phyloP scores from a whole-genome alignment of 2,329 filamentous ascomycete genomes.

The Fusarium torulosum region DNA sequence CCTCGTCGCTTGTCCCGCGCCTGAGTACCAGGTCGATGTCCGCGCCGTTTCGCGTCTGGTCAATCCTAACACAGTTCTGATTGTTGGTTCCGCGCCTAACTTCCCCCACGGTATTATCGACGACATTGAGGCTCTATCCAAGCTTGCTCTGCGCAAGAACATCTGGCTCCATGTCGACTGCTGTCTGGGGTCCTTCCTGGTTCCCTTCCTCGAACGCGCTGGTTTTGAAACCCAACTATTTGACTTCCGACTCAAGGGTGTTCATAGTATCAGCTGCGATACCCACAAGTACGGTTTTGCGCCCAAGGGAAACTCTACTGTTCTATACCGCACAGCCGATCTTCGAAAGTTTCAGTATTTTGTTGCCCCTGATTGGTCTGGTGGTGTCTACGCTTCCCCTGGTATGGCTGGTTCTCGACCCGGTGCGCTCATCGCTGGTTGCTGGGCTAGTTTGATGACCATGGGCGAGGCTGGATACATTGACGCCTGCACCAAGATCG shows the following conservation, averaged over 20 bases:
- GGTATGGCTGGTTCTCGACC: conserved; percentile 92
- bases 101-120: conserved; percentile 99
- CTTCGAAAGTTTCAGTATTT: conserved; percentile 96
- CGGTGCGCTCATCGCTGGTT: conserved; percentile 93
- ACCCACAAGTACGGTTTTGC: conserved; percentile 99
- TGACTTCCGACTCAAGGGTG: conserved; percentile 93
- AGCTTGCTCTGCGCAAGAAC: conserved; percentile 81
- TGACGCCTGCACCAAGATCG: conserved; percentile 86
- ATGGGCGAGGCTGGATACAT: conserved; percentile 91
- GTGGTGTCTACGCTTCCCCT: conserved; percentile 94
- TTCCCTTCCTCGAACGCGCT: conserved; percentile 92
- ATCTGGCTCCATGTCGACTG: conserved; percentile 96
- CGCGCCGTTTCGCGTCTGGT: conserved; percentile 83
- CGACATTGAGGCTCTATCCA: conserved; percentile 87
- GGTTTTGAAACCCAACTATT: conserved; percentile 91
- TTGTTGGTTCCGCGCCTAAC: conserved; percentile 96
- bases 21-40: conserved; percentile 85
- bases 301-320: conserved; percentile 94
- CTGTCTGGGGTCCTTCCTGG: conserved; percentile 94
- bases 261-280: conserved; percentile 95
- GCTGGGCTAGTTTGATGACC: conserved; percentile 92
- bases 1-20: conserved; percentile 86
- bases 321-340: conserved; percentile 85
- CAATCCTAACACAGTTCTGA: conserved; percentile 92
- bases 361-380: conserved; percentile 92